Evolutionary conservation across 257 asterid genomes (phyloP).

Genomic region (Nicotiana knightiana): DNA sequence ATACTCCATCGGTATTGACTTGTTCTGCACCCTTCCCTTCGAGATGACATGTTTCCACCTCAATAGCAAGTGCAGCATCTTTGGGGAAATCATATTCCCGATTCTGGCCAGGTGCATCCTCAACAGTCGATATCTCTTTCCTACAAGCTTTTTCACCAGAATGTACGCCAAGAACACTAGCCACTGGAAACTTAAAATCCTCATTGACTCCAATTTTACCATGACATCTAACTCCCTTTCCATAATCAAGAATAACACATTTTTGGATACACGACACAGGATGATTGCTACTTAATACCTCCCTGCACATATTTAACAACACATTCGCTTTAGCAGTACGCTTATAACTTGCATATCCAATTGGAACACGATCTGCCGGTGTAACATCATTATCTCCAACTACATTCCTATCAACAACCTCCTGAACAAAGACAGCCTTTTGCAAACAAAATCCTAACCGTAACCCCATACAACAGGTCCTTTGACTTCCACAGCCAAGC

Average conservation of each 20-base stretch:
- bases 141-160: slow-evolving; percentile 18
- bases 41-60: slow-evolving; percentile 16
- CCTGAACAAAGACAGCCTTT: slow-evolving; percentile 45
- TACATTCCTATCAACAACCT: slow-evolving; percentile 35
- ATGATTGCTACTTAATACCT: slow-evolving; percentile 57
- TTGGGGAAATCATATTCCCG: slow-evolving; percentile 16
- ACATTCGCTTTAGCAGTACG: slow-evolving; percentile 30
- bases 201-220: slow-evolving; percentile 17
- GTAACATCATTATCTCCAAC: slow-evolving; percentile 14
- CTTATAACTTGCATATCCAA: slow-evolving; percentile 17
- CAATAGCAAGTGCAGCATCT: slow-evolving; percentile 23
- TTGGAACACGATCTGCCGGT: slow-evolving; percentile 7
- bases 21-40: slow-evolving; percentile 19
- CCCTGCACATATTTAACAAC: slow-evolving; percentile 58
- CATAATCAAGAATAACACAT: slow-evolving; percentile 19
- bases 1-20: slow-evolving; percentile 13
- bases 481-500: slow-evolving; percentile 41
- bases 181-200: slow-evolving; percentile 16
- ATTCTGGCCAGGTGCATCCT: slow-evolving; percentile 25
- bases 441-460: slow-evolving; percentile 57
- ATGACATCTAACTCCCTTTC: slow-evolving; percentile 15
- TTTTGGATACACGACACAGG: slow-evolving; percentile 50
- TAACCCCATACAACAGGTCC: slow-evolving; percentile 25
- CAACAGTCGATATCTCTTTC: slow-evolving; percentile 39
- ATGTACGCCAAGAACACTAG: slow-evolving; percentile 23